Conservation (phyloP, 176 grass and related monocot genomes). For the Rhynchospora breviuscula region DNA sequence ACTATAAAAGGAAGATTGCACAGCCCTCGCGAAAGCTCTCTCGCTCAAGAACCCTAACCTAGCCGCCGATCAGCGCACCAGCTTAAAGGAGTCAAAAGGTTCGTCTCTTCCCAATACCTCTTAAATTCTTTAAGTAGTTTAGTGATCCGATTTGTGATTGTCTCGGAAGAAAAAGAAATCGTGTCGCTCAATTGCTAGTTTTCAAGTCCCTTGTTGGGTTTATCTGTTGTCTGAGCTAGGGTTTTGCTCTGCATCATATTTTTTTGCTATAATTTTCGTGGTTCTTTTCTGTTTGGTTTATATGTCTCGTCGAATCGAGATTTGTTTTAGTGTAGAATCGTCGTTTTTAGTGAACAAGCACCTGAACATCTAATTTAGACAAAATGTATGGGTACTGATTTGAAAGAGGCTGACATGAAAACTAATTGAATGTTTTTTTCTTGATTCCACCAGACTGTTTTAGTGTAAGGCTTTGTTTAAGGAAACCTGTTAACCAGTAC, state of each 20-base stretch:
- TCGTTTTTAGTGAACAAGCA: not conserved
- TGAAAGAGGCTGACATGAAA: not conserved
- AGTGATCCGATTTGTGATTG: not conserved
- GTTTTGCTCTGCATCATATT: not conserved
- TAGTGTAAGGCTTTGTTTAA: not conserved
- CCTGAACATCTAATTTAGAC: not conserved
- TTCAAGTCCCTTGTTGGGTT: not conserved
- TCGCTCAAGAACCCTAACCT: slow-evolving; percentile 11
- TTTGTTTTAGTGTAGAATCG: not conserved
- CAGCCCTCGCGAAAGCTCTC: not conserved
- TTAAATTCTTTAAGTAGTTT: not conserved
- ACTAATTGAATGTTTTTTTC: not conserved
- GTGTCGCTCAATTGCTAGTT: not conserved
- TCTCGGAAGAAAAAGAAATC: not conserved
- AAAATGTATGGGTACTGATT: not conserved
- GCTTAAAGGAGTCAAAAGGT: not conserved
- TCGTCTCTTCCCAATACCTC: not conserved
- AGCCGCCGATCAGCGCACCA: slow-evolving; percentile 23
- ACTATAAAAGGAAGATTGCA: not conserved
- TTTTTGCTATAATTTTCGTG: not conserved
- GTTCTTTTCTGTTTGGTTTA: not conserved
- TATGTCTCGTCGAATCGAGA: not conserved
- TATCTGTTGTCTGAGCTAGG: not conserved
- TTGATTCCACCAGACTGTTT: not conserved
- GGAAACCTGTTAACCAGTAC: not conserved